Percentiles rank a stretch among this genome's conserved stretches.
Conservation (phyloP, 495 filamentous ascomycete species). For the Aspergillus kassunensis region DNA sequence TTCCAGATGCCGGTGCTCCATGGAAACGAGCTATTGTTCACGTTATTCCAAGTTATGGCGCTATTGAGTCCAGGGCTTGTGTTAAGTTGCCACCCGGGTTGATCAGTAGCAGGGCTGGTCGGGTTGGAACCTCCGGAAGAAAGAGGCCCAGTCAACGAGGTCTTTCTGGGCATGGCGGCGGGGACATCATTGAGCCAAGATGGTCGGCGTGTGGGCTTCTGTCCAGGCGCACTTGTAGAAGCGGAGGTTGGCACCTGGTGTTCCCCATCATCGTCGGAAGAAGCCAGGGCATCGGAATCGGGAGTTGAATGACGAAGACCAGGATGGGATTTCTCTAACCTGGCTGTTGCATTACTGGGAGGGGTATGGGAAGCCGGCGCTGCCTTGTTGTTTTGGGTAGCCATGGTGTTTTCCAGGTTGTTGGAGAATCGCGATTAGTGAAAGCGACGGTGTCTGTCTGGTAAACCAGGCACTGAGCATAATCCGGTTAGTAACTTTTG, state of each 20-base stretch:
- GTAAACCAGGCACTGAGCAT: neutral
- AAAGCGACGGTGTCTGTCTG: neutral
- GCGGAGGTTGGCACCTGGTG: conserved; percentile 35
- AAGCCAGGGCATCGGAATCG: conserved; percentile 87
- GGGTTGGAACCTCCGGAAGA: conserved; percentile 75
- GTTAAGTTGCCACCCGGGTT: conserved; percentile 60
- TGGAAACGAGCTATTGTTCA: conserved; percentile 55
- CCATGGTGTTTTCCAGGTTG: conserved; percentile 26
- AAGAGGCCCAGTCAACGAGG: conserved; percentile 56
- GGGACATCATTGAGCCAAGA: conserved; percentile 56
- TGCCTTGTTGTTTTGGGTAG: conserved; percentile 31
- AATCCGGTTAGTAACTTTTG: too few species aligned
- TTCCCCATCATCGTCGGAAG: conserved; percentile 84
- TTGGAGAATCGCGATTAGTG: neutral
- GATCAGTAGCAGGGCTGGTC: conserved; percentile 65
- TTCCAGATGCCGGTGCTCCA: conserved; percentile 81
- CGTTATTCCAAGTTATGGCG: conserved; percentile 57
- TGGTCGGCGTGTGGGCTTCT: conserved; percentile 45
- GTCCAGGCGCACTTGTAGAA: conserved; percentile 30
- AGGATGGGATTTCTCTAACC: conserved; percentile 68
- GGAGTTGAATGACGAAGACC: conserved; percentile 74
- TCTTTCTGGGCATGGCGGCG: conserved; percentile 41
- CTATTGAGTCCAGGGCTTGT: conserved; percentile 43
- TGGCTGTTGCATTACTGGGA: conserved; percentile 52
- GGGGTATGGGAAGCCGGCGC: conserved; percentile 25